phyloP scores from a whole-genome alignment of 2,329 filamentous ascomycete species.

The Chaetomiaceae sp. region DNA sequence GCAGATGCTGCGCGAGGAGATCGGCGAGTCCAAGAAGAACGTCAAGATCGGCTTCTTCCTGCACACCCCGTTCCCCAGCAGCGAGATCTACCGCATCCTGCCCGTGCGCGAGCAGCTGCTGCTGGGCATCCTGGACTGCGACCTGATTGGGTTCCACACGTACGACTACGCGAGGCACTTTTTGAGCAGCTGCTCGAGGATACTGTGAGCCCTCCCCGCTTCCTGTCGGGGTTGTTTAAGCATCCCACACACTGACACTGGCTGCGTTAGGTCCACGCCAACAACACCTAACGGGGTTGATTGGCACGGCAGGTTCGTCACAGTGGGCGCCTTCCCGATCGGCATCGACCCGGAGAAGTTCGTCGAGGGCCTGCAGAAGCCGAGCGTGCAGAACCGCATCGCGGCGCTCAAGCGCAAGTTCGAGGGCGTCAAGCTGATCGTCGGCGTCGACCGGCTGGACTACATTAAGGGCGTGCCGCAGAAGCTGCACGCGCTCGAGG shows the following conservation, averaged over 20 bases:
- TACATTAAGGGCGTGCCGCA: conserved; percentile 99
- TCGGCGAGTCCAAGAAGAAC: conserved; percentile 74
- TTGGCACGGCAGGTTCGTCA: conserved; percentile 80
- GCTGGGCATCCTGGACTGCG: conserved; percentile 82
- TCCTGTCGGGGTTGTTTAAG: neutral
- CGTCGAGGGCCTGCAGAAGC: conserved; percentile 76
- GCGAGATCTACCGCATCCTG: conserved; percentile 92
- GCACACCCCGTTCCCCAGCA: conserved; percentile 94
- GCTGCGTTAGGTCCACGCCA: conserved; percentile 46
- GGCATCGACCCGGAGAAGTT: conserved; percentile 98
- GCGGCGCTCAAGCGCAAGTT: conserved; percentile 82
- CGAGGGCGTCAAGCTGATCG: conserved; percentile 90
- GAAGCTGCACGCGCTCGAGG: conserved; percentile 92
- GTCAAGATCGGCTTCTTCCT: conserved; percentile 98
- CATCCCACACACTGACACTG: conserved; percentile 5
- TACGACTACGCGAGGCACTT: conserved; percentile 99
- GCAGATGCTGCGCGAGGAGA: conserved; percentile 87
- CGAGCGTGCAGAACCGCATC: conserved; percentile 83
- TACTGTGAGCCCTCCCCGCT: conserved; percentile 52
- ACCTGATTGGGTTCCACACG: conserved; percentile 95
- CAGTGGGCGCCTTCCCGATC: conserved; percentile 92
- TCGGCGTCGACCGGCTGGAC: conserved; percentile 92
- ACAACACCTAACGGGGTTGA: conserved; percentile 93
- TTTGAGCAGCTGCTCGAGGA: conserved; percentile 90
- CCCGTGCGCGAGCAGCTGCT: conserved; percentile 88